phyloP scores from a whole-genome alignment of 2,329 filamentous ascomycete species.

The Zymoseptoria tritici region DNA sequence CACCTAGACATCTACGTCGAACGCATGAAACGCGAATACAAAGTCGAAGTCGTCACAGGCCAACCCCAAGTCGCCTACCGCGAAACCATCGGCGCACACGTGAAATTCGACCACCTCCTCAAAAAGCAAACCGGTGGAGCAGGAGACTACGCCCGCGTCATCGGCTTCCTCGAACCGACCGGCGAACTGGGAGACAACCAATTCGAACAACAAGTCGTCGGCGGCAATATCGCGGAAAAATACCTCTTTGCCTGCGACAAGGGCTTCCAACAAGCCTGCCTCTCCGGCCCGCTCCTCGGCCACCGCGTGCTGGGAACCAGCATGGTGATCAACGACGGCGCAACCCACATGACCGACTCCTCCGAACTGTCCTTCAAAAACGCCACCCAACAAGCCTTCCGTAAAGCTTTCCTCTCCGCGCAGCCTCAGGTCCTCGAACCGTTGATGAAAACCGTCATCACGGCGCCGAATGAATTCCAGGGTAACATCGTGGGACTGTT shows the following conservation, averaged over 20 bases:
- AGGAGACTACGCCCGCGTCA: slow-evolving; percentile 89
- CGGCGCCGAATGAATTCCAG: slow-evolving; percentile 94
- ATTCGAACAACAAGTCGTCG: slow-evolving; percentile 81
- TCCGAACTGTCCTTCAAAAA: slow-evolving; percentile 94
- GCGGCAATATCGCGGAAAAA: slow-evolving; percentile 90
- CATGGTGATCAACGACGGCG: slow-evolving; percentile 94
- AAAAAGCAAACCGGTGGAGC: slow-evolving; percentile 94
- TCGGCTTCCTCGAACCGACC: slow-evolving; percentile 84
- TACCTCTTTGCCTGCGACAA: slow-evolving; percentile 92
- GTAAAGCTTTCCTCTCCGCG: slow-evolving; percentile 78
- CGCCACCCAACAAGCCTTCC: slow-evolving; percentile 93
- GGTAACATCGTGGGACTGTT: slow-evolving; percentile 88
- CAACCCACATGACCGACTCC: slow-evolving; percentile 95
- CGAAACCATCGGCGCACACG: slow-evolving; percentile 74
- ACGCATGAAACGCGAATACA: slow-evolving; percentile 93
- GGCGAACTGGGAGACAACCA: slow-evolving; percentile 64
- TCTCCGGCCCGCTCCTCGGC: slow-evolving; percentile 83
- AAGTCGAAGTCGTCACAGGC: slow-evolving; percentile 89
- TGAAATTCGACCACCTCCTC: slow-evolving; percentile 85
- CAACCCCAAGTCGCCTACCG: slow-evolving; percentile 95
- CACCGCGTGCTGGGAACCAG: slow-evolving; percentile 82
- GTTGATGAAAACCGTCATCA: slow-evolving; percentile 96
- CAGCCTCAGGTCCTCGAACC: slow-evolving; percentile 84
- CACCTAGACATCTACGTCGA: slow-evolving; percentile 97
- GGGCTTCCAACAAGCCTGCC: slow-evolving; percentile 76